Percentiles rank a stretch among this genome's conserved stretches.
phyloP scores from a whole-genome alignment of 1,139 yeast species.

The Eremothecium cymbalariae region DNA sequence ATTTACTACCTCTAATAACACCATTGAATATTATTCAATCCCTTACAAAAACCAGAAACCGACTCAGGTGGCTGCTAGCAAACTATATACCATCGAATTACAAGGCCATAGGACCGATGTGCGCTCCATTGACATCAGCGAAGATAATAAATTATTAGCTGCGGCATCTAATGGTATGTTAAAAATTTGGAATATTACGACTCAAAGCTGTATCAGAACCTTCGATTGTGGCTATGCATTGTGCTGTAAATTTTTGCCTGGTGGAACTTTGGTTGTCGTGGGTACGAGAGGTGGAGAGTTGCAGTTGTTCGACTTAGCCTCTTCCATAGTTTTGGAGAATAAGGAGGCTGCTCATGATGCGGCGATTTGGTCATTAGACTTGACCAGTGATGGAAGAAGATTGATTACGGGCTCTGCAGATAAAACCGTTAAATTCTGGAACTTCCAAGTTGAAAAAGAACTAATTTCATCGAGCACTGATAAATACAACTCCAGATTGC shows the following conservation, averaged over 20 bases:
- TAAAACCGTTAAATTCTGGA: conserved; percentile 84
- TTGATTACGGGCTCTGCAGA: conserved; percentile 93
- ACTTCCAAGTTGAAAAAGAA: conserved; percentile 59
- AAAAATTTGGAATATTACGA: conserved; percentile 79
- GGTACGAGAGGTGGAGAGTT: conserved; percentile 86
- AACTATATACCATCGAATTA: conserved; percentile 53
- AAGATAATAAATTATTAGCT: conserved; percentile 71
- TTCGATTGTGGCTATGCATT: conserved; percentile 86
- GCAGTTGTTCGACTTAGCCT: conserved; percentile 78
- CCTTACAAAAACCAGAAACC: conserved; percentile 43
- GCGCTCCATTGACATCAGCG: conserved; percentile 72
- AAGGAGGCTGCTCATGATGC: conserved; percentile 75
- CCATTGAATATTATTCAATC: conserved; percentile 60
- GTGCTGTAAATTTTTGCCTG: conserved; percentile 77
- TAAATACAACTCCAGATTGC: conserved; percentile 45
- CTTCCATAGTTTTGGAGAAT: conserved; percentile 61
- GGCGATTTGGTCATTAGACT: conserved; percentile 86
- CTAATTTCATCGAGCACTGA: conserved; percentile 57
- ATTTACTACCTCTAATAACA: conserved; percentile 61
- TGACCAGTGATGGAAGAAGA: conserved; percentile 77
- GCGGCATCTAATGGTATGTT: conserved; percentile 86
- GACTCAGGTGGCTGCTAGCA: conserved; percentile 38
- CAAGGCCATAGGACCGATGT: conserved; percentile 88
- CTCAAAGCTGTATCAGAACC: conserved; percentile 71
- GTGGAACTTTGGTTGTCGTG: conserved; percentile 78